These are phyloP conservation scores for Rosa multiflora DNA, from an alignment of 306 rosid species.

Conservation along the genomic window DNA sequence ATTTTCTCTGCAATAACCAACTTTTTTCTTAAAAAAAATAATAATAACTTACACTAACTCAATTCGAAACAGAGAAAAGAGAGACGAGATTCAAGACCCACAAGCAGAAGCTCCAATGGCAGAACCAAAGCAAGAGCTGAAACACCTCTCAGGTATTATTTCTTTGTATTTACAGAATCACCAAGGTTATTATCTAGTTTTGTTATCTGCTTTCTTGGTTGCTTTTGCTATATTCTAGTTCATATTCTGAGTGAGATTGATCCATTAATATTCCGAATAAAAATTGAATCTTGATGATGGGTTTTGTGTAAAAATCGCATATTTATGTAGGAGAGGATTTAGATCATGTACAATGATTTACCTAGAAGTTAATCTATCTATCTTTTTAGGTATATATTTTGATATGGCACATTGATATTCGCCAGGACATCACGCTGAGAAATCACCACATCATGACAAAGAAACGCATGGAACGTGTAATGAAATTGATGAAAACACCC, in stretches of 20 bases:
- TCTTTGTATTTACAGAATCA: background rate
- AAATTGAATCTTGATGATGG: conserved; percentile 24
- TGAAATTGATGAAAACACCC: conserved; percentile 60
- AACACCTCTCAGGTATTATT: conserved; percentile 42
- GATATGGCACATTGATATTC: conserved; percentile 28
- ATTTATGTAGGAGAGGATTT: background rate
- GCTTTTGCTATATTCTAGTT: background rate
- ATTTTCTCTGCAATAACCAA: no score
- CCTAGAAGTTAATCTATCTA: background rate
- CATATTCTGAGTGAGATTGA: background rate
- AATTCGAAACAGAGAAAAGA: no score
- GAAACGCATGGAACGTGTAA: conserved; percentile 80
- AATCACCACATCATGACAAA: conserved; percentile 44
- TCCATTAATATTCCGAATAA: background rate
- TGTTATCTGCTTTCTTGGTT: conserved; percentile 1
- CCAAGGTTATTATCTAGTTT: background rate
- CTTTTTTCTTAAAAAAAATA: no score
- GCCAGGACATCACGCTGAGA: conserved; percentile 29
- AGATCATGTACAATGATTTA: background rate
- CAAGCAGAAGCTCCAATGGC: conserved; percentile 35
- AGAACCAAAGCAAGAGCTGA: conserved; percentile 38
- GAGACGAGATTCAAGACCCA: no score
- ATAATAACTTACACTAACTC: no score
- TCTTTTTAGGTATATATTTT: background rate
- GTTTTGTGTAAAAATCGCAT: background rate